Conservation (phyloP, 805 yeast genomes). For the Kregervanrija pseudodelftensis region DNA sequence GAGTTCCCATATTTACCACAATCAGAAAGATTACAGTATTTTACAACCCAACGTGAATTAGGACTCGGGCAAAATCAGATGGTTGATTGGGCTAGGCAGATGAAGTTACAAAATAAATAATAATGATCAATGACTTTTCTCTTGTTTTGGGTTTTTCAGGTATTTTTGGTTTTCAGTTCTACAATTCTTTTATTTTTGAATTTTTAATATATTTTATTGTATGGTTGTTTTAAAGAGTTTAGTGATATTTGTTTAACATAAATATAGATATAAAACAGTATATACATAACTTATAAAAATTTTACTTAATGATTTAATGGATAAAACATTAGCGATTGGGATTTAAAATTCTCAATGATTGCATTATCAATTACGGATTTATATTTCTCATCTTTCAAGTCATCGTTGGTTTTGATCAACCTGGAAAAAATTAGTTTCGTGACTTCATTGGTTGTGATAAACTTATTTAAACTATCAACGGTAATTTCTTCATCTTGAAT, state of each 20-base stretch:
- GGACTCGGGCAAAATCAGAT: constrained; percentile 13
- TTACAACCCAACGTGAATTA: neutral
- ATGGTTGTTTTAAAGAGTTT: neutral
- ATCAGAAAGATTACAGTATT: constrained; percentile 14
- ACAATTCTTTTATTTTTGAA: neutral
- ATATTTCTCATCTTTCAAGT: constrained; percentile 3
- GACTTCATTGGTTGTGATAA: too few relatives aligned
- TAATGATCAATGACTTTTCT: neutral
- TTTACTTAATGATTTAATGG: constrained; percentile 5
- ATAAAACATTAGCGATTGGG: constrained; percentile 10
- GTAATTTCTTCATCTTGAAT: neutral
- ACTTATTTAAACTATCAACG: neutral
- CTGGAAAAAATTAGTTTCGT: too few relatives aligned
- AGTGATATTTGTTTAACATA: neutral
- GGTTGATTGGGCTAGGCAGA: constrained; percentile 10
- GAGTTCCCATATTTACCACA: constrained; percentile 19
- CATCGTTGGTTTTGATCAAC: neutral
- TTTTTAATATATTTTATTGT: neutral
- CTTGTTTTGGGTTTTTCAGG: neutral
- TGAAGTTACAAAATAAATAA: neutral
- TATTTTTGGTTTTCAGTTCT: neutral
- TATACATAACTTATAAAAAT: too few relatives aligned
- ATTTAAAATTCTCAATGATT: constrained; percentile 9
- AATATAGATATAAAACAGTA: too few relatives aligned
- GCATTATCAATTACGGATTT: neutral